Conservation (phyloP, 305 asterid species). For the Fraxinus floribunda region DNA sequence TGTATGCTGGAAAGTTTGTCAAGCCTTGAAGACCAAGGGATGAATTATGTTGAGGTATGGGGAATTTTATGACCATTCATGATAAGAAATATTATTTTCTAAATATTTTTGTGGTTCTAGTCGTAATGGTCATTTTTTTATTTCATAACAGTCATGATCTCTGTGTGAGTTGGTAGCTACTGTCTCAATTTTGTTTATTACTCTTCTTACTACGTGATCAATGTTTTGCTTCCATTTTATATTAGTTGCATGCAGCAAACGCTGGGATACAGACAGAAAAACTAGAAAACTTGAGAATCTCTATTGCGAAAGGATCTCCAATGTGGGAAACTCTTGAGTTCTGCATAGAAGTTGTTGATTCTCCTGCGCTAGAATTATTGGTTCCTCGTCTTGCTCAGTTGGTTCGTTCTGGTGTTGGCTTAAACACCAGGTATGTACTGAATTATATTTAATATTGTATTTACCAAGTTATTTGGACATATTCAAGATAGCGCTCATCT, state of each 20-base stretch:
- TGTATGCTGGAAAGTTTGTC: slow-evolving; percentile 99
- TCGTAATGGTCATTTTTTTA: neutral
- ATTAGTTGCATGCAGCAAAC: slow-evolving; percentile 86
- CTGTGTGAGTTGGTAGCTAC: slow-evolving; percentile 14
- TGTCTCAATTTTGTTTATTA: slow-evolving; percentile 11
- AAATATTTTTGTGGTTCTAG: neutral
- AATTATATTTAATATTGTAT: neutral
- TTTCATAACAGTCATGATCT: slow-evolving; percentile 22
- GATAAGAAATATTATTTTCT: slow-evolving; percentile 1
- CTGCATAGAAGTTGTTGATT: slow-evolving; percentile 87
- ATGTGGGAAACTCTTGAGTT: slow-evolving; percentile 99
- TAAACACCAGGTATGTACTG: slow-evolving; percentile 79
- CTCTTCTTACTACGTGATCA: slow-evolving; percentile 18
- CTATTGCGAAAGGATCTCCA: slow-evolving; percentile 92
- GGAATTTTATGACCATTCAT: slow-evolving; percentile 21
- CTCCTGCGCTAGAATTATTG: slow-evolving; percentile 68
- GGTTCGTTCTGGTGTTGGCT: slow-evolving; percentile 86
- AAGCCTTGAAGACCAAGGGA: slow-evolving; percentile 98
- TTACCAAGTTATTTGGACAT: slow-evolving; percentile 12
- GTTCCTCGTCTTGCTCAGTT: slow-evolving; percentile 90
- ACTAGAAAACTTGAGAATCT: slow-evolving; percentile 85
- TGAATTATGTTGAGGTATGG: slow-evolving; percentile 94
- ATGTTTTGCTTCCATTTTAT: slow-evolving; percentile 21
- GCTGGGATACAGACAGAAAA: slow-evolving; percentile 94
- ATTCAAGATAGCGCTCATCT: neutral